A percentile compares a stretch with the other conserved stretches of the same genome.
Evolutionary conservation across 495 filamentous ascomycete species (phyloP).

Genomic region (Penicillium fimorum): DNA sequence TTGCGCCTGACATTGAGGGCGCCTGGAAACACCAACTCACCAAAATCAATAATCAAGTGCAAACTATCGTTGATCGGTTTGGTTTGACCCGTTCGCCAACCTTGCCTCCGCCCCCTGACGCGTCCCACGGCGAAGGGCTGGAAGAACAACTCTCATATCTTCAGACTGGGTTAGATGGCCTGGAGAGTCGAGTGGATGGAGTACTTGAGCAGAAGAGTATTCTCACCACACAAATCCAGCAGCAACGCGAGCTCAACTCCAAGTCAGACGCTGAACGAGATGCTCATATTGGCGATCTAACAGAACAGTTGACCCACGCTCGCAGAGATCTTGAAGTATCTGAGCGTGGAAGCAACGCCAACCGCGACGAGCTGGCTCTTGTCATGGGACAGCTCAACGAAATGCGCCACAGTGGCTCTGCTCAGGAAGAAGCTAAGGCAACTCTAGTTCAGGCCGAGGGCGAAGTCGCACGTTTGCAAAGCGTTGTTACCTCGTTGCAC

Average conservation of each 20-base stretch:
- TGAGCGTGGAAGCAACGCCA: slow-evolving; percentile 37
- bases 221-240: slow-evolving; percentile 82
- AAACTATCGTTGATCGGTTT: slow-evolving; percentile 48
- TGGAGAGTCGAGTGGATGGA: slow-evolving; percentile 56
- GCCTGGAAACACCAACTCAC: slow-evolving; percentile 44
- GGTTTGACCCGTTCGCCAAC: slow-evolving; percentile 43
- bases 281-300: slow-evolving; percentile 49
- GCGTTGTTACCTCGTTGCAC: slow-evolving; percentile 30
- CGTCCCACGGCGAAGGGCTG: slow-evolving; percentile 40
- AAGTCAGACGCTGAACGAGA: slow-evolving; percentile 59
- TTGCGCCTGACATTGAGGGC: slow-evolving; percentile 25
- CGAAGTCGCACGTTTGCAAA: slow-evolving; percentile 45
- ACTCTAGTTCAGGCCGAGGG: slow-evolving; percentile 52
- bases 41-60: slow-evolving; percentile 53
- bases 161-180: slow-evolving; percentile 66
- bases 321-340: slow-evolving; percentile 42
- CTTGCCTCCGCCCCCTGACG: slow-evolving; percentile 48
- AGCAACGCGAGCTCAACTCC: slow-evolving; percentile 83
- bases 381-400: slow-evolving; percentile 49
- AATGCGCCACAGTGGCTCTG: slow-evolving; percentile 34
- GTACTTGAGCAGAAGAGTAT: slow-evolving; percentile 82
- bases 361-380: slow-evolving; percentile 43
- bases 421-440: slow-evolving; percentile 25
- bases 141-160: slow-evolving; percentile 57
- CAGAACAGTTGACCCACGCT: slow-evolving; percentile 46